A percentile compares a stretch with the other conserved stretches of the same genome.
Conservation (phyloP, 257 asterid species). For the Nicotiana tabacum region DNA sequence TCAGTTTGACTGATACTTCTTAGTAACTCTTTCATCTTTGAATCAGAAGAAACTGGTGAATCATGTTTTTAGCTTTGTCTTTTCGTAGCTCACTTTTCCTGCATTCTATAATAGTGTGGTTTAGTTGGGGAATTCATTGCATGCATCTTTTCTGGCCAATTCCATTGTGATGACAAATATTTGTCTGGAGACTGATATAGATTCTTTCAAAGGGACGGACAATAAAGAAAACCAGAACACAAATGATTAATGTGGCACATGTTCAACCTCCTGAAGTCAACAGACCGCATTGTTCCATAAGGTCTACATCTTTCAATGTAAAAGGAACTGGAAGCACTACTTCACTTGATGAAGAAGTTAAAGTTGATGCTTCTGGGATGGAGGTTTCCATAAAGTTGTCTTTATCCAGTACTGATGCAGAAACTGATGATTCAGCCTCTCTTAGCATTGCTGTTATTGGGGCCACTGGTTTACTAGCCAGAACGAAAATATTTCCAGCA, state of each 20-base stretch:
- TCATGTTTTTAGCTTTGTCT: background rate
- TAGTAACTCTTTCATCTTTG: background rate
- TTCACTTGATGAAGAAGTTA: conserved; percentile 7
- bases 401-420: conserved; percentile 9
- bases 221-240: conserved; percentile 1
- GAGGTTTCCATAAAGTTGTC: conserved; percentile 8
- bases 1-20: background rate
- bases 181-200: background rate
- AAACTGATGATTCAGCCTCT: conserved; percentile 19
- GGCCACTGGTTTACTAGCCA: conserved; percentile 55
- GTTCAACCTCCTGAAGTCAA: conserved; percentile 1
- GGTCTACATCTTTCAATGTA: background rate
- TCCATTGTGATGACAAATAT: background rate
- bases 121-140: background rate
- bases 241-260: background rate
- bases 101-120: background rate
- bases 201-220: background rate
- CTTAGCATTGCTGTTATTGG: conserved; percentile 50
- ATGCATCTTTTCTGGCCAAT: background rate
- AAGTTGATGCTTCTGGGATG: conserved; percentile 3
- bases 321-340: background rate
- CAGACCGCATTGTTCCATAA: background rate
- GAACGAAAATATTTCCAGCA: conserved; percentile 49
- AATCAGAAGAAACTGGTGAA: conserved; percentile 4
- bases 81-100: background rate